phyloP scores from a whole-genome alignment of 352 stramenopile genomes.

The Pseudoperonospora humuli region DNA sequence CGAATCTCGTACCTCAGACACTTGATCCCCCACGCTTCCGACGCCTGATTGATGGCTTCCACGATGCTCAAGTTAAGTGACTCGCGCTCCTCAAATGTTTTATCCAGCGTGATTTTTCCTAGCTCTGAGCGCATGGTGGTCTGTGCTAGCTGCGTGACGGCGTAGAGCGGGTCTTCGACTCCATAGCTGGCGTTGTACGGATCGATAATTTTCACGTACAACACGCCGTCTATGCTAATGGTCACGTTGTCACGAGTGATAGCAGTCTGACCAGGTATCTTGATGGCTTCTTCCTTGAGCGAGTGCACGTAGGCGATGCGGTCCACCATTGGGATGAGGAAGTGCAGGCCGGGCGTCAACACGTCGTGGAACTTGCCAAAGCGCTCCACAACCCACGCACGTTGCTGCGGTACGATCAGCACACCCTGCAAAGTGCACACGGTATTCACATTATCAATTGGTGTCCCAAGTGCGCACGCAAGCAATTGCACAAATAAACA shows the following conservation, averaged over 20 bases:
- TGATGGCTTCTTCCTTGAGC: constrained; percentile 88
- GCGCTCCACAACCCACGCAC: constrained; percentile 86
- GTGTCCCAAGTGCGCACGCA: too few species aligned
- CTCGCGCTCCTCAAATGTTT: constrained; percentile 91
- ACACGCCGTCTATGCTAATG: constrained; percentile 88
- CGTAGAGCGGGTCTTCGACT: constrained; percentile 84
- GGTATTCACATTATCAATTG: not conserved
- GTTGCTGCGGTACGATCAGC: constrained; percentile 83
- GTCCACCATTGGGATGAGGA: constrained; percentile 87
- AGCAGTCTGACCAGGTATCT: constrained; percentile 84
- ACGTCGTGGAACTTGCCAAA: constrained; percentile 89
- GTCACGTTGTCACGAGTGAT: constrained; percentile 91
- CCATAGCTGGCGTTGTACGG: constrained; percentile 87
- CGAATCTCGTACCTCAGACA: constrained; percentile 89
- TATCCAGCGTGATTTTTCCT: constrained; percentile 90
- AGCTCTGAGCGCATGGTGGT: constrained; percentile 88
- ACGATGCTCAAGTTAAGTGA: constrained; percentile 89
- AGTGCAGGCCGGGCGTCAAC: constrained; percentile 81
- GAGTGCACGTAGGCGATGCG: constrained; percentile 88
- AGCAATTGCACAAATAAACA: constrained; percentile 1
- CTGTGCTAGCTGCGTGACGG: constrained; percentile 87
- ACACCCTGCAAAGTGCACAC: constrained; percentile 40
- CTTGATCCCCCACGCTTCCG: constrained; percentile 85
- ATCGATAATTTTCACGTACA: constrained; percentile 89
- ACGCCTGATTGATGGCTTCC: constrained; percentile 87